Base-by-base conservation (phyloP, 2,329 filamentous ascomycete genomes). In the Coniochaeta ligniaria region DNA sequence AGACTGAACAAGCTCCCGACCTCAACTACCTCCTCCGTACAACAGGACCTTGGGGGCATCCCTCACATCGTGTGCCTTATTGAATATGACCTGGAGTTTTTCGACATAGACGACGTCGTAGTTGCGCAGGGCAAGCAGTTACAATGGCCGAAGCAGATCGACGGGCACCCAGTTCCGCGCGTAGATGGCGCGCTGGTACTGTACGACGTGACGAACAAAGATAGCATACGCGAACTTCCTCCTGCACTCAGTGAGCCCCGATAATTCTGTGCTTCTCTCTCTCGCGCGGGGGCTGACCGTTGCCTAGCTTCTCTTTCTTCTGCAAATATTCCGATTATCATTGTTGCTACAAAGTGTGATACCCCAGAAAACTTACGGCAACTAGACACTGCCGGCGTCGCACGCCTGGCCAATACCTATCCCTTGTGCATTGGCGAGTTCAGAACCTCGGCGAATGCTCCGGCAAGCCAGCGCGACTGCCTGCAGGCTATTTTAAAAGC, bases 331-430 rank as follows among this genome's bases (percentile, higher is more conserved):
- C 92, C 93, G 9, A 89, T 89, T 59, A 82, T 94, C 63, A 83
- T 97, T 47, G 90, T 96, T 58, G 91, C 92, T 60, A 94, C 88
- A 73, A 97, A 97, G 80, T 96, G 91, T 78, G 94, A 97, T 73
- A 84, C 86, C 58, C 86, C 88, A 56, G 84, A 88, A 63, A 82
- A 84, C 61, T 78, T 85, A 62, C 87, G 89, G 69, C 83, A 91
- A 70, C 80, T 96, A 60, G 86, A 94, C 69, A 83, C 88, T 16
- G 80, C 85, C 31, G 82, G 78, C 60, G 81, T 95, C 50, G 77
- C 82, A 55, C 82, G 78, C 60, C 81, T 95, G 54, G 77, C 82
- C 56, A 74, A 73, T 61, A 87, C 83, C 65, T 90, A 89, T 66
- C 83, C 88, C 62, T 82, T 88, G 17, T 89, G 85, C 66, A 82